Evolutionary conservation across 2,329 filamentous ascomycete species (phyloP).

Genomic region (Cephalotrichum gorgonifer): DNA sequence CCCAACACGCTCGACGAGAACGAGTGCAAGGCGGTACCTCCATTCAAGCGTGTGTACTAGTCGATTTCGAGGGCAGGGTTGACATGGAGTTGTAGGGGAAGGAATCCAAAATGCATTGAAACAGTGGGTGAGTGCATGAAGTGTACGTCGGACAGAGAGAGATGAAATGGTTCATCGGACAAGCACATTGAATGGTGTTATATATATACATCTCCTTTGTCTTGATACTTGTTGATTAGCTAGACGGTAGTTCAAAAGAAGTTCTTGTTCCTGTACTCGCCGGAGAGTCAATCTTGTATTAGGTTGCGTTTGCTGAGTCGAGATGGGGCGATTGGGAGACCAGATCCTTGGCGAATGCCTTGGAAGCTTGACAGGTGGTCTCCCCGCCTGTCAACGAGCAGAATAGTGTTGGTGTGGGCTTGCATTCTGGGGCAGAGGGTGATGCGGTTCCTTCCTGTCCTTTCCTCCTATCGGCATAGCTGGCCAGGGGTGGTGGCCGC

Average conservation of each 20-base stretch:
- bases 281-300: too few relatives aligned
- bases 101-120: neutral
- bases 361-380: too few relatives aligned
- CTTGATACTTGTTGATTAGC: neutral
- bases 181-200: neutral
- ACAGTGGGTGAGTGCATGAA: neutral
- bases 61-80: too few relatives aligned
- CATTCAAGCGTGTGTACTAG: slow-evolving; percentile 92
- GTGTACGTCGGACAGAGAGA: neutral
- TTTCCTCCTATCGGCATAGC: too few relatives aligned
- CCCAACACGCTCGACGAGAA: slow-evolving; percentile 79
- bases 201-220: neutral
- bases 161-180: neutral
- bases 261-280: neutral
- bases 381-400: too few relatives aligned
- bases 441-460: too few relatives aligned
- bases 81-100: neutral
- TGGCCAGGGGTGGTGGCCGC: too few relatives aligned
- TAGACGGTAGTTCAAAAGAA: neutral
- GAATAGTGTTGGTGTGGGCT: too few relatives aligned
- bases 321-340: too few relatives aligned
- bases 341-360: too few relatives aligned
- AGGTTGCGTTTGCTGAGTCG: too few relatives aligned
- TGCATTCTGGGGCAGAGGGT: too few relatives aligned
- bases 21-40: slow-evolving; percentile 92